Evolutionary conservation across 2,329 filamentous ascomycete species (phyloP), one percentile per base, ranked within the genome.

Genomic region (Berkeleyomyces basicola): DNA sequence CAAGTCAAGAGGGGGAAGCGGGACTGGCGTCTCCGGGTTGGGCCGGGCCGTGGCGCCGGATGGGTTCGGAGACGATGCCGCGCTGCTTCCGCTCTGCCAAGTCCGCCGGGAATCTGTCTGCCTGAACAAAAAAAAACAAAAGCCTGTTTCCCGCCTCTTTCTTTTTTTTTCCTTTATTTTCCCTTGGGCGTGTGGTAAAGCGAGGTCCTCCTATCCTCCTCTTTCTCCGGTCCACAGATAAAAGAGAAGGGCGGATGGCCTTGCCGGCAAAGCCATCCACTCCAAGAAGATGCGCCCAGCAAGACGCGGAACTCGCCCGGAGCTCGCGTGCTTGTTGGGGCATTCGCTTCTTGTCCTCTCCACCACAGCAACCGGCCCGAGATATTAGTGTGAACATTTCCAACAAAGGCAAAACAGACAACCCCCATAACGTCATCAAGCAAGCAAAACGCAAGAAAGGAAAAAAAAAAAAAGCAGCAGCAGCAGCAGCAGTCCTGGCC

Each of bases 311-410:
- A n/a, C 51, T 55, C 51, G 33, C 51, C 51, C 14, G 23, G 58
- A 59, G 58, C 14, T 55, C 51, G n/a, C 33, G 7, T 23, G 39
- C 46, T 31, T 23, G 16, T 59, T 23, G 39, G 40, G 33, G 46
- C 43, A 33, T 37, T 37, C 42, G 47, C 58, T 59, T 59, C 40
- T 47, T 46, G 16, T 47, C 58, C 42, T 59, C 58, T 59, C 47
- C 36, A 59, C 58, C 58, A 59, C 58, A 47, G 9, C 58, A 59
- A 47, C 42, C 43, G n/a, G n/a, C 60, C n/a, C 40, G 46, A 61
- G 60, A 61, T 55, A 61, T 61, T 55, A 57, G 60, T 61, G 60
- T 61, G 60, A 53, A 49, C 23, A 53, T 39, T 61, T 61, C 60
- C 60, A 61, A 61, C 31, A 61, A 9, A 37, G 51, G 33, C 51